Base-by-base conservation (phyloP, 331 rosid genomes). In the Rhamnella rubrinervis region DNA sequence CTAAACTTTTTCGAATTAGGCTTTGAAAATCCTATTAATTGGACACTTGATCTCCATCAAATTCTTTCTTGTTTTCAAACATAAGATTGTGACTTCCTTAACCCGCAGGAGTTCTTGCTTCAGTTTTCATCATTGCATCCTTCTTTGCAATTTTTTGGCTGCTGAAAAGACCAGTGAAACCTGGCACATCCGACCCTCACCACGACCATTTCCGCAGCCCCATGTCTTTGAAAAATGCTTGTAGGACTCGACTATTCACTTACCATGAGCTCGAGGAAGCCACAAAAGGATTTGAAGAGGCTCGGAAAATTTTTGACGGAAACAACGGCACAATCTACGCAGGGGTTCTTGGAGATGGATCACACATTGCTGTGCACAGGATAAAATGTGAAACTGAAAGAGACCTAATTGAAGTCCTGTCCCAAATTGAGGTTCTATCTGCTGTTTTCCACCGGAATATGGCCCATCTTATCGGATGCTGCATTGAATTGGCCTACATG, bases 71-170 rank as follows among this genome's bases (percentile, higher is more conserved):
- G 35, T 19, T 28, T 61, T 37, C 25, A 7, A 20, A 26, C 64
- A 55, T 71, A 66, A 64, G 65, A 37, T 75, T 18, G 47, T 49
- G 68, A 19, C 65, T 55, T 67, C 61, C 37, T 76, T 16, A 73
- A 66, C 52, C 44, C 83, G 83, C 92, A 95, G 98, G 98, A 75
- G 77, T 89, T 78, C 87, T 95, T 68, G 92, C 91, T 79, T 83
- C 92, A 6, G 63, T 81, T 61, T 85, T 91, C 67, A 78, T 91
- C 70, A 75, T 86, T 57, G 95, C 87, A 72, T 87, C 96, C 65
- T 55, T 89, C 71, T 39, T 63, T 20, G 86, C 89, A 55, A 85
- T 95, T 21, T 80, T 85, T 20, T 89, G 61, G 68, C 80, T 88
- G 47, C 83, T 88, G 18, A 89, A 76, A 80, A 73, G 83, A 67